Conservation (phyloP, 208 protist species). For the Wallacemonas sp. region DNA sequence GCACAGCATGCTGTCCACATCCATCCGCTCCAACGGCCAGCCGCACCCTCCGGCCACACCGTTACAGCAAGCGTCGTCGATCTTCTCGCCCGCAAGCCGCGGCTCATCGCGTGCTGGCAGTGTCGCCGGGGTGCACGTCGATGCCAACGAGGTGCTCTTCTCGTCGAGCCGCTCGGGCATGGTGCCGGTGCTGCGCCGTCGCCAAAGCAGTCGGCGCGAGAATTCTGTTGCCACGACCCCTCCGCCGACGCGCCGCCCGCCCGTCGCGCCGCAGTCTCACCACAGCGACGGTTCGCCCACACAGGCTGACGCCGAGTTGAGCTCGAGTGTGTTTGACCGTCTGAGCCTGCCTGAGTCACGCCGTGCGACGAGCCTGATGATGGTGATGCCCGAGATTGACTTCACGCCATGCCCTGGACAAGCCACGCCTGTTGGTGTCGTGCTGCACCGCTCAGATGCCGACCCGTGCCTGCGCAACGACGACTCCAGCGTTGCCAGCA, state of each 20-base stretch:
- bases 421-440: constrained; percentile 1
- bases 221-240: no score
- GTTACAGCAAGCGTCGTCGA: neutral
- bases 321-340: neutral
- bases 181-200: neutral
- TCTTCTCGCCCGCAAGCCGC: constrained; percentile 2
- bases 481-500: constrained; percentile 5
- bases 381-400: constrained; percentile 10
- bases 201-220: neutral
- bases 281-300: neutral
- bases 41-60: neutral
- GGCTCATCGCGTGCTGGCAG: neutral
- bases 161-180: neutral
- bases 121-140: neutral
- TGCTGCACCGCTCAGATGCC: constrained; percentile 14
- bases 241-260: neutral
- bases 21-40: neutral
- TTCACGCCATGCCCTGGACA: constrained; percentile 1
- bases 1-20: neutral
- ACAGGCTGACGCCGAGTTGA: neutral
- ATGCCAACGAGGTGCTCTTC: neutral
- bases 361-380: neutral
- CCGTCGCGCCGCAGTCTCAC: neutral
- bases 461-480: constrained; percentile 15
- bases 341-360: neutral